phyloP scores from a whole-genome alignment of 371 early-diverging fungal genomes.

The Nematocida ironsii region DNA sequence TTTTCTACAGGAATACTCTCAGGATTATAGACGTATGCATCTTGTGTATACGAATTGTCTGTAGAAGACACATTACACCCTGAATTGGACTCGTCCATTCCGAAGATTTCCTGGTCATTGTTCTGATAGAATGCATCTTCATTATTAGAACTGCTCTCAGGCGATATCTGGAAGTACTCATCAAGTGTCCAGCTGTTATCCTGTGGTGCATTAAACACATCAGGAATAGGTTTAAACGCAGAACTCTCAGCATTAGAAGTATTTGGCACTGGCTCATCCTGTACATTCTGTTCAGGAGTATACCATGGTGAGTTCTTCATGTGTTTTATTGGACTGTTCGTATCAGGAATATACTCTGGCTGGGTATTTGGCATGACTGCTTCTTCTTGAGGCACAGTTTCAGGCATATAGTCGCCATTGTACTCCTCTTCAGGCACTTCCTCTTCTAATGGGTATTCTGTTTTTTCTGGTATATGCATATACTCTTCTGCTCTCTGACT shows the following conservation, averaged over 20 bases:
- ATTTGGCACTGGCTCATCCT: background rate
- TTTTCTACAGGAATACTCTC: background rate
- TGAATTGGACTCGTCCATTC: background rate
- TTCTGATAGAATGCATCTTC: background rate
- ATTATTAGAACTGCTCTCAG: background rate
- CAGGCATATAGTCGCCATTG: no score
- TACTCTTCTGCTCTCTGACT: no score
- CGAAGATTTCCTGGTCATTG: background rate
- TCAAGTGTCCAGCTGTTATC: constrained; percentile 6
- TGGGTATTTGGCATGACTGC: no score
- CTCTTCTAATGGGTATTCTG: no score
- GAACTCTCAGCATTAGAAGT: background rate
- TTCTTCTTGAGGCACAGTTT: no score
- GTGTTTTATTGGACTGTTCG: constrained; percentile 1
- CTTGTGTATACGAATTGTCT: background rate
- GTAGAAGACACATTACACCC: background rate
- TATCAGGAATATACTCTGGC: background rate
- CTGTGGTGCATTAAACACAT: background rate
- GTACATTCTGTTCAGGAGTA: background rate
- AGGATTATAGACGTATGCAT: background rate
- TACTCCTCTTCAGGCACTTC: no score
- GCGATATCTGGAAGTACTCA: background rate
- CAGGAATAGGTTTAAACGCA: background rate
- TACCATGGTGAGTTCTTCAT: background rate
- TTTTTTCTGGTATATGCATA: no score